Conservation (phyloP, 2,329 filamentous ascomycete genomes). For the Leptodontidium sp. region DNA sequence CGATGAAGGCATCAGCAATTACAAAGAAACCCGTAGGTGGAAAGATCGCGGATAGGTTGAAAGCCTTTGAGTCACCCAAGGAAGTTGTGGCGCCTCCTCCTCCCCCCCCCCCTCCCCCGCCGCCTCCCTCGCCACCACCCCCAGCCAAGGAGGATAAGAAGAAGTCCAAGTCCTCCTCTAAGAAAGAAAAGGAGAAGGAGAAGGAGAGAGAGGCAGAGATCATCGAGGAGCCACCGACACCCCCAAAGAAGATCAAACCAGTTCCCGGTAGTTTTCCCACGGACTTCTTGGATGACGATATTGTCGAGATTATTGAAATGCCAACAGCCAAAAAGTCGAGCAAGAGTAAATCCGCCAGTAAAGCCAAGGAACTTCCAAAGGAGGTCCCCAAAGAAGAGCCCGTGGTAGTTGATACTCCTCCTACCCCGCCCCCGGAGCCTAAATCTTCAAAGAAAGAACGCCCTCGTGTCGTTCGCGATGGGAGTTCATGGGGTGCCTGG, state of each 20-base stretch:
- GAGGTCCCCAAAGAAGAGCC: slow-evolving; percentile 32
- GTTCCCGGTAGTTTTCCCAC: slow-evolving; percentile 66
- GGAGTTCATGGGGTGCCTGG: slow-evolving; percentile 80
- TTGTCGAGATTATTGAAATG: slow-evolving; percentile 32
- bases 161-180: slow-evolving; percentile 49
- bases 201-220: slow-evolving; percentile 6
- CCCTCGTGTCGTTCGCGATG: slow-evolving; percentile 74
- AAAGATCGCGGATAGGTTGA: slow-evolving; percentile 62
- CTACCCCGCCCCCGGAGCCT: slow-evolving; percentile 52
- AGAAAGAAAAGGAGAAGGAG: slow-evolving; percentile 50
- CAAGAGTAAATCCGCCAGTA: slow-evolving; percentile 51
- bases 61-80: slow-evolving; percentile 60
- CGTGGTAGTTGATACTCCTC: slow-evolving; percentile 33
- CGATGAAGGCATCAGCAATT: slow-evolving; percentile 51
- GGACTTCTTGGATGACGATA: slow-evolving; percentile 31
- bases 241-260: slow-evolving; percentile 50
- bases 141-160: slow-evolving; percentile 55
- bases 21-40: slow-evolving; percentile 58
- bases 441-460: slow-evolving; percentile 76
- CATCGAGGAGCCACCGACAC: slow-evolving; percentile 43
- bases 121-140: slow-evolving; percentile 51
- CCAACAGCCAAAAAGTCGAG: slow-evolving; percentile 51
- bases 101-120: slow-evolving; percentile 25
- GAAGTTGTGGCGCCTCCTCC: slow-evolving; percentile 43
- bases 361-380: slow-evolving; percentile 42